Evolutionary conservation across 768 basidiomycete species (phyloP).

Genomic region (Pholiota conissans): DNA sequence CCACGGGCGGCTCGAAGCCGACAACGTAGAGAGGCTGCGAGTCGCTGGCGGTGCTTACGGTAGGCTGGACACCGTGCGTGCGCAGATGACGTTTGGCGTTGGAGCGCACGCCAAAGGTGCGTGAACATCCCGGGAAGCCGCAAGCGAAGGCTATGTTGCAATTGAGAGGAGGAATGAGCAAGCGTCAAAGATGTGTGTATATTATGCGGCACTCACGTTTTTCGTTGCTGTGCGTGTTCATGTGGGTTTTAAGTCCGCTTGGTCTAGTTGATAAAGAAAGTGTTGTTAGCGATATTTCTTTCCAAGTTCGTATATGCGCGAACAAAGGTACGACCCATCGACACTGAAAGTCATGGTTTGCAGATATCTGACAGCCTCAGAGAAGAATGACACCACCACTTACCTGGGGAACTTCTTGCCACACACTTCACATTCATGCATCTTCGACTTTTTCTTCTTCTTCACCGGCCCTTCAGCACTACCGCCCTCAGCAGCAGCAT

Average conservation of each 20-base stretch:
- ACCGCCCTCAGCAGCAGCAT: background rate
- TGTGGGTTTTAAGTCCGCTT: slow-evolving; percentile 56
- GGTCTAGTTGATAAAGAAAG: slow-evolving; percentile 46
- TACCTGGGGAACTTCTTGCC: slow-evolving; percentile 52
- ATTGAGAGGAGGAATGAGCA: background rate
- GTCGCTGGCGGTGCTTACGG: slow-evolving; percentile 9
- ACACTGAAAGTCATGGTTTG: too few relatives aligned
- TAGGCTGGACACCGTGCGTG: slow-evolving; percentile 58
- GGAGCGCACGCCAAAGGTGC: slow-evolving; percentile 75
- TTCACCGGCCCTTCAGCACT: slow-evolving; percentile 16
- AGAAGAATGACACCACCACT: slow-evolving; percentile 4
- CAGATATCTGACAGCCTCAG: too few relatives aligned
- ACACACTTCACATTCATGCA: slow-evolving; percentile 54
- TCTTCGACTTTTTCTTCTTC: slow-evolving; percentile 52
- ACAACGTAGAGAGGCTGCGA: slow-evolving; percentile 30
- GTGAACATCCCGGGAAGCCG: slow-evolving; percentile 57
- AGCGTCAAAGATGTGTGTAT: too few relatives aligned
- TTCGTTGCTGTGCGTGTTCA: slow-evolving; percentile 55
- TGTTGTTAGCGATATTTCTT: too few relatives aligned
- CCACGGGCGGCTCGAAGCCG: slow-evolving; percentile 38
- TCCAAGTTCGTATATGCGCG: too few relatives aligned
- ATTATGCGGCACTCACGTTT: slow-evolving; percentile 58
- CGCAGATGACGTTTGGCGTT: slow-evolving; percentile 81
- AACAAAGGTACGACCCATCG: too few relatives aligned
- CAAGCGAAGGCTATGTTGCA: slow-evolving; percentile 48